These are phyloP conservation scores for Penicillium sp. DNA, from an alignment of 2,329 filamentous ascomycete species.

Conservation along the genomic window DNA sequence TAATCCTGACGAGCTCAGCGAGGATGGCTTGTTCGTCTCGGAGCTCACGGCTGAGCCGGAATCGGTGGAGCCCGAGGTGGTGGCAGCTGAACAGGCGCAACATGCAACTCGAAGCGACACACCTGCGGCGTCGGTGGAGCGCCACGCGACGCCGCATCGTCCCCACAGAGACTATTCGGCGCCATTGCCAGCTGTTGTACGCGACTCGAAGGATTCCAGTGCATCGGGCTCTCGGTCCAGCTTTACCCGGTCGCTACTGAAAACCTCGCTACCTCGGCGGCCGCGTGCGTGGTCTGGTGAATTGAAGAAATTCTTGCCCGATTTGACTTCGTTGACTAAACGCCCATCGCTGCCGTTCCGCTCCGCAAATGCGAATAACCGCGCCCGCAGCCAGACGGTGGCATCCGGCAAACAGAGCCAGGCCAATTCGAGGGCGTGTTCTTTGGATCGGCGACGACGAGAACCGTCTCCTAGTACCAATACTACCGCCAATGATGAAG, in stretches of 20 bases:
- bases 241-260: constrained; percentile 45
- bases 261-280: constrained; percentile 40
- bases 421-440: constrained; percentile 18
- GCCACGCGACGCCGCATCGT: constrained; percentile 21
- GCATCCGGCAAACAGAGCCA: constrained; percentile 15
- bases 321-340: constrained; percentile 40
- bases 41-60: constrained; percentile 45
- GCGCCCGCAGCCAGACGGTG: constrained; percentile 39
- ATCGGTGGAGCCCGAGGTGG: constrained; percentile 19
- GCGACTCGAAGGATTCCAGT: constrained; percentile 26
- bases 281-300: constrained; percentile 48
- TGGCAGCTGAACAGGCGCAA: constrained; percentile 1
- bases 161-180: constrained; percentile 24
- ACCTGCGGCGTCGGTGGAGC: constrained; percentile 18
- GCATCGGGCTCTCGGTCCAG: constrained; percentile 32
- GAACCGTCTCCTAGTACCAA: constrained; percentile 17
- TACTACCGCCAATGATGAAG: constrained; percentile 25
- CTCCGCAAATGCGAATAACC: constrained; percentile 33
- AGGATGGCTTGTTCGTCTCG: constrained; percentile 39
- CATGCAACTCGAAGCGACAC: constrained; percentile 14
- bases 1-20: constrained; percentile 42
- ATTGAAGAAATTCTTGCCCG: constrained; percentile 46
- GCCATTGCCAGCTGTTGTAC: constrained; percentile 5
- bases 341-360: constrained; percentile 40
- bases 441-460: constrained; percentile 27